Conservation (phyloP, 306 rosid genomes). For the Betula pendula region DNA sequence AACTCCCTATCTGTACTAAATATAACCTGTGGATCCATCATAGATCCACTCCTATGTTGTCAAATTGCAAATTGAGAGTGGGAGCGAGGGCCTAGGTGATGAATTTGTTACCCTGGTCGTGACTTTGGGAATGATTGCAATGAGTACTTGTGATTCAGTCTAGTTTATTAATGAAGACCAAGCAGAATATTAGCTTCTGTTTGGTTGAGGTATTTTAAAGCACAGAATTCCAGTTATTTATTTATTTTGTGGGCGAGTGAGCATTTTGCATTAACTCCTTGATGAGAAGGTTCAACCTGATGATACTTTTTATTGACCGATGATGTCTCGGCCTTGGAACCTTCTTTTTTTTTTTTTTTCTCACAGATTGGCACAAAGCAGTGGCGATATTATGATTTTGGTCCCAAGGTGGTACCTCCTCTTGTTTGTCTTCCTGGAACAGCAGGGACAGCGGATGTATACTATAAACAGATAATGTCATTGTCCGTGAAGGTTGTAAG, state of each 20-base stretch:
- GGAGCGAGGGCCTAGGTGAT: neutral
- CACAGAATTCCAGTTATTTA: neutral
- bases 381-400: slow-evolving; percentile 97
- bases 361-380: slow-evolving; percentile 90
- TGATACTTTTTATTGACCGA: neutral
- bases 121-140: neutral
- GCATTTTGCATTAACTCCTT: slow-evolving; percentile 1
- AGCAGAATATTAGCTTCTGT: neutral
- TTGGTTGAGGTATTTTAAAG: neutral
- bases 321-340: neutral
- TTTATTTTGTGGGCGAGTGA: neutral
- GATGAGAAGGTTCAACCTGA: neutral
- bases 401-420: slow-evolving; percentile 94
- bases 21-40: neutral
- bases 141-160: neutral
- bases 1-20: neutral
- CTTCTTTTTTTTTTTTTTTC: neutral
- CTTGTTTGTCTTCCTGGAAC: slow-evolving; percentile 98
- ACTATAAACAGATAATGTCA: slow-evolving; percentile 94
- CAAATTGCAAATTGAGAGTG: neutral
- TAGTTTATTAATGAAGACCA: neutral
- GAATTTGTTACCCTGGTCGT: neutral
- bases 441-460: slow-evolving; percentile 94
- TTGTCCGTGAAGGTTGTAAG: slow-evolving; percentile 78
- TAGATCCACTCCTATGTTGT: neutral